These are phyloP conservation scores for Acanthamoeba divionensis DNA, from an alignment of 208 protist species.

Conservation along the genomic window DNA sequence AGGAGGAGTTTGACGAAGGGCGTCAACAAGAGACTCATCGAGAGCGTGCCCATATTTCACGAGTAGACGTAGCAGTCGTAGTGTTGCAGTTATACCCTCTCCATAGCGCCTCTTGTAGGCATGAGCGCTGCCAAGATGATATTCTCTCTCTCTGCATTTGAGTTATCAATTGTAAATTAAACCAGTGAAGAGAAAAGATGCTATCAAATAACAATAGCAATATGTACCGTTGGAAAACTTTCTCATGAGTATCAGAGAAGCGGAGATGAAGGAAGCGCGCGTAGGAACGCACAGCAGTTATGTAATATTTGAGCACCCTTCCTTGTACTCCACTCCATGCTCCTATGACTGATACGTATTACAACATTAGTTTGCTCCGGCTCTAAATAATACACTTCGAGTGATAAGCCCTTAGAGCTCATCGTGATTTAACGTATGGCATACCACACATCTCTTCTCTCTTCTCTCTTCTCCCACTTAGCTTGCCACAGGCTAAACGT, in stretches of 20 bases:
- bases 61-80: conserved; percentile 9
- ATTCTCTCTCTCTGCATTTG: too few species aligned
- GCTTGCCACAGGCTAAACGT: neutral
- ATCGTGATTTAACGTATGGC: too few species aligned
- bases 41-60: conserved; percentile 16
- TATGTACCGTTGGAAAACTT: too few species aligned
- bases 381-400: too few species aligned
- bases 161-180: too few species aligned
- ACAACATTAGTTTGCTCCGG: too few species aligned
- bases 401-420: too few species aligned
- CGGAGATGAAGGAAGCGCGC: neutral
- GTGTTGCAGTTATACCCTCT: conserved; percentile 20
- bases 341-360: neutral
- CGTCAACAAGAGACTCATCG: neutral
- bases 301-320: conserved; percentile 1
- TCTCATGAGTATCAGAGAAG: neutral
- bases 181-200: too few species aligned
- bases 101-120: neutral
- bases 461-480: neutral
- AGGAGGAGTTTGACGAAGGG: neutral
- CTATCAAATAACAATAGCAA: too few species aligned
- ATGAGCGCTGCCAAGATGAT: too few species aligned
- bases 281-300: neutral
- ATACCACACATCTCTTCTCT: too few species aligned
- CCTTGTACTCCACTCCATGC: neutral